Percentiles rank a stretch among this genome's conserved stretches.
These are phyloP conservation scores for Penicillium maclennaniae DNA, from an alignment of 495 filamentous ascomycete species.

Conservation along the genomic window DNA sequence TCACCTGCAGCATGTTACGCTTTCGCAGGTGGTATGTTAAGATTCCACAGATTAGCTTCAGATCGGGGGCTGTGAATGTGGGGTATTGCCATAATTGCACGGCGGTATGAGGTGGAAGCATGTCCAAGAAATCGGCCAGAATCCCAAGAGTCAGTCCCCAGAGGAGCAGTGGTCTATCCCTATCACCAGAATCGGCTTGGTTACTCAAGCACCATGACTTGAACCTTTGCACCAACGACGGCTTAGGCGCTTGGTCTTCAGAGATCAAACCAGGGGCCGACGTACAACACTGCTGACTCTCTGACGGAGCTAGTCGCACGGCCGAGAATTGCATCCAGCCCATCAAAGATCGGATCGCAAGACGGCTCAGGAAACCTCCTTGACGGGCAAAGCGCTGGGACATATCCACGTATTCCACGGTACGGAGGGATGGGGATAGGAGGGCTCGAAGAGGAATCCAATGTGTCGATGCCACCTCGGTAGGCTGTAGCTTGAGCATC, in stretches of 20 bases:
- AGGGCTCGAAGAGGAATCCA: constrained; percentile 71
- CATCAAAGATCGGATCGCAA: constrained; percentile 52
- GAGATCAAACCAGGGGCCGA: constrained; percentile 46
- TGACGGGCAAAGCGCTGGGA: constrained; percentile 57
- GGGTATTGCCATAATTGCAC: constrained; percentile 66
- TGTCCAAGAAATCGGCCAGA: constrained; percentile 67
- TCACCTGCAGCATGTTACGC: constrained; percentile 45
- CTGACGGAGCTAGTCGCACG: constrained; percentile 58
- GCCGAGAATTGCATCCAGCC: constrained; percentile 73
- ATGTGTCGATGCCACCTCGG: constrained; percentile 71
- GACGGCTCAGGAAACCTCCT: constrained; percentile 46
- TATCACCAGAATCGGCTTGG: constrained; percentile 30
- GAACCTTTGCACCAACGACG: constrained; percentile 22
- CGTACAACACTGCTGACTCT: constrained; percentile 56
- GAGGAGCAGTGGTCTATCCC: constrained; percentile 54
- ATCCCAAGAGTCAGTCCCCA: constrained; percentile 77
- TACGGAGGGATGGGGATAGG: constrained; percentile 58
- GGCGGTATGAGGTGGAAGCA: constrained; percentile 61
- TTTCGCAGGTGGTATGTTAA: constrained; percentile 59
- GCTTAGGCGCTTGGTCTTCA: constrained; percentile 7
- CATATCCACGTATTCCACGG: constrained; percentile 62
- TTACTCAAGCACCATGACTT: constrained; percentile 31
- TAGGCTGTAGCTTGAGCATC: constrained; percentile 60
- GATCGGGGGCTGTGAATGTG: constrained; percentile 65
- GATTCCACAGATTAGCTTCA: constrained; percentile 56